Evolutionary conservation across 2,329 filamentous ascomycete genomes (phyloP).

Genomic region (Pestalotiopsis sp.): DNA sequence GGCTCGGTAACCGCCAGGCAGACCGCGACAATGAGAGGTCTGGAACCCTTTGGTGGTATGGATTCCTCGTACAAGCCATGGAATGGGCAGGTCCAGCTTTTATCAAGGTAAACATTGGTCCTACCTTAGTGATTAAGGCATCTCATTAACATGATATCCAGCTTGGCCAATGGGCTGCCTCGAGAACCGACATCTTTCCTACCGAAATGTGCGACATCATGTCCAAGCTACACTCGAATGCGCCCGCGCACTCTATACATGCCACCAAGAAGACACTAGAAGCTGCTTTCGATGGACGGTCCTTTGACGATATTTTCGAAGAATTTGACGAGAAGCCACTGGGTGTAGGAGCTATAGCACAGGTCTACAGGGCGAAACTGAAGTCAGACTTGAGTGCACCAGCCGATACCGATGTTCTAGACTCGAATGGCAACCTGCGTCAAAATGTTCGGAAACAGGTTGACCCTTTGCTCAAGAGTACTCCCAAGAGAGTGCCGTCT

Average conservation of each 20-base stretch:
- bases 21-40: constrained; percentile 73
- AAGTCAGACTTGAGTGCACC: constrained; percentile 75
- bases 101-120: constrained; percentile 71
- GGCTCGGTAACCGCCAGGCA: constrained; percentile 69
- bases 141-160: constrained; percentile 38
- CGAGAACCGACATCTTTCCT: constrained; percentile 94
- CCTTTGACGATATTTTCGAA: constrained; percentile 91
- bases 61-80: constrained; percentile 23
- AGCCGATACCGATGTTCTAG: constrained; percentile 58
- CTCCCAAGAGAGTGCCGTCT: constrained; percentile 83
- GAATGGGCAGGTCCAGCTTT: constrained; percentile 56
- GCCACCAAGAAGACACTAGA: constrained; percentile 79
- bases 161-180: constrained; percentile 98
- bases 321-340: constrained; percentile 90
- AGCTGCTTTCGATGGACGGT: constrained; percentile 77
- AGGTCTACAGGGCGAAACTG: constrained; percentile 95
- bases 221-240: constrained; percentile 93
- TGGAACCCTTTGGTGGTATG: constrained; percentile 94
- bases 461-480: constrained; percentile 83
- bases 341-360: constrained; percentile 93
- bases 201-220: constrained; percentile 89
- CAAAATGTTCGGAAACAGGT: constrained; percentile 80
- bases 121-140: neutral
- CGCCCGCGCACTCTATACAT: constrained; percentile 84
- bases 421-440: constrained; percentile 59